Evolutionary conservation across 1,284 basidiomycete genomes (phyloP).

Genomic region (Puccinia polysora): DNA sequence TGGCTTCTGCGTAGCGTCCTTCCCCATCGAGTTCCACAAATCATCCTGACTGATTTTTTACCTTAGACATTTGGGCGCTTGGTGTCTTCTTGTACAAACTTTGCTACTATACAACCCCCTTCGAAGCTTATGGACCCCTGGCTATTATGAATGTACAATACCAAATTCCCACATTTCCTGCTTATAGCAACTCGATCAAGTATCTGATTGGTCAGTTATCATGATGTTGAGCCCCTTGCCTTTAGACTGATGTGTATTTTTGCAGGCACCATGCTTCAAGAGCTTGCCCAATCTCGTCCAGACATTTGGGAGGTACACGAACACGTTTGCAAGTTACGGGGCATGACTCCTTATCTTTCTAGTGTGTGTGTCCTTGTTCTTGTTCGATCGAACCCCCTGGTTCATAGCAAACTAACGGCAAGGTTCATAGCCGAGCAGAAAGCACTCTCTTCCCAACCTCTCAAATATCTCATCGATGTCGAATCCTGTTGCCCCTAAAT

Average conservation of each 20-base stretch:
- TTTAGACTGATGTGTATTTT: not conserved
- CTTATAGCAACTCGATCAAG: slow-evolving; percentile 82
- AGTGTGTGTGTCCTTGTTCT: slow-evolving; percentile 42
- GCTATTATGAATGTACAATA: slow-evolving; percentile 97
- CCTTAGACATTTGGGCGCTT: slow-evolving; percentile 67
- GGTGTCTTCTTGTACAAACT: slow-evolving; percentile 73
- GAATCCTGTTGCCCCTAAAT: slow-evolving; percentile 1
- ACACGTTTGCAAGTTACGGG: slow-evolving; percentile 49
- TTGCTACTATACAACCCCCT: slow-evolving; percentile 98
- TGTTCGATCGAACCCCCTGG: not conserved
- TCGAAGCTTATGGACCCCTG: slow-evolving; percentile 90
- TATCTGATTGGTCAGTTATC: slow-evolving; percentile 70
- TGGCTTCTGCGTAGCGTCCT: slow-evolving; percentile 44
- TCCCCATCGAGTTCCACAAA: not conserved
- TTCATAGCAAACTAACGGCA: not conserved
- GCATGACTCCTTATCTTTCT: slow-evolving; percentile 45
- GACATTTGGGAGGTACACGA: slow-evolving; percentile 52
- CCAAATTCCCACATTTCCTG: slow-evolving; percentile 83
- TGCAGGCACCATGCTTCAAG: slow-evolving; percentile 48
- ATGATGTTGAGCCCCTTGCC: not conserved
- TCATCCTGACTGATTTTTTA: not conserved
- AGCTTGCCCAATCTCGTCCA: slow-evolving; percentile 47
- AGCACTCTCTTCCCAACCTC: not conserved
- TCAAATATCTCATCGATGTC: slow-evolving; percentile 7
- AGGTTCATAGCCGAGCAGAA: slow-evolving; percentile 7